Conservation (phyloP, 1,284 basidiomycete species). For the Neonothopanus nambi region DNA sequence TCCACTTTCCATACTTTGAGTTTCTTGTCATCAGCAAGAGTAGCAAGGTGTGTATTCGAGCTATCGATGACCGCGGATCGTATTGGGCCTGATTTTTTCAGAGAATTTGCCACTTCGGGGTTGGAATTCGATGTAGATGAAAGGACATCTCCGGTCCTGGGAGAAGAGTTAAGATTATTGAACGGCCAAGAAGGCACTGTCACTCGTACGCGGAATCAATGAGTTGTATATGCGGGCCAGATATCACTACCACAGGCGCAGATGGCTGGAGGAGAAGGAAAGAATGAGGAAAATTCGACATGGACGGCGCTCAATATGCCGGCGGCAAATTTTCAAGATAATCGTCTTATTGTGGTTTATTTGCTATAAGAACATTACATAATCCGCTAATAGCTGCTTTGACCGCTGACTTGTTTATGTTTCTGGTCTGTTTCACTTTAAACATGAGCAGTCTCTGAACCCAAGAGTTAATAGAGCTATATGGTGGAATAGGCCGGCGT, state of each 20-base stretch:
- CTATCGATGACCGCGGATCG: constrained; percentile 58
- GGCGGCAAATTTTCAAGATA: too few species aligned
- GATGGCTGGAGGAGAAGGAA: constrained; percentile 40
- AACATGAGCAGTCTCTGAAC: too few species aligned
- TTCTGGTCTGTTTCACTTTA: too few species aligned
- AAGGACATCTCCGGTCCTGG: constrained; percentile 56
- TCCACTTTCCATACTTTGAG: constrained; percentile 74
- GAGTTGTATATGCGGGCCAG: constrained; percentile 63
- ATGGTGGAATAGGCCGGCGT: too few species aligned
- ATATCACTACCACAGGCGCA: constrained; percentile 41
- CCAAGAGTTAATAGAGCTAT: too few species aligned
- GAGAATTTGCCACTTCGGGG: constrained; percentile 31
- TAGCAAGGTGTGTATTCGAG: constrained; percentile 54
- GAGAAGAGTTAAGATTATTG: constrained; percentile 14
- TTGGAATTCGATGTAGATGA: constrained; percentile 41
- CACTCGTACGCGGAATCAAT: constrained; percentile 48
- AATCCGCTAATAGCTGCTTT: too few species aligned
- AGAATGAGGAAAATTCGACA: constrained; percentile 42
- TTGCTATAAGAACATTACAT: too few species aligned
- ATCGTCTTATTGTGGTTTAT: too few species aligned
- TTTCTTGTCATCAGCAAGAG: constrained; percentile 77
- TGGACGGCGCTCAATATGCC: neutral
- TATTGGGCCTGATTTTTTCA: constrained; percentile 57
- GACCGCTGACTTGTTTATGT: too few species aligned
- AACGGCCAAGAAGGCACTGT: neutral